phyloP scores from a whole-genome alignment of 1,284 basidiomycete species.

The Sanghuangporus baumii region DNA sequence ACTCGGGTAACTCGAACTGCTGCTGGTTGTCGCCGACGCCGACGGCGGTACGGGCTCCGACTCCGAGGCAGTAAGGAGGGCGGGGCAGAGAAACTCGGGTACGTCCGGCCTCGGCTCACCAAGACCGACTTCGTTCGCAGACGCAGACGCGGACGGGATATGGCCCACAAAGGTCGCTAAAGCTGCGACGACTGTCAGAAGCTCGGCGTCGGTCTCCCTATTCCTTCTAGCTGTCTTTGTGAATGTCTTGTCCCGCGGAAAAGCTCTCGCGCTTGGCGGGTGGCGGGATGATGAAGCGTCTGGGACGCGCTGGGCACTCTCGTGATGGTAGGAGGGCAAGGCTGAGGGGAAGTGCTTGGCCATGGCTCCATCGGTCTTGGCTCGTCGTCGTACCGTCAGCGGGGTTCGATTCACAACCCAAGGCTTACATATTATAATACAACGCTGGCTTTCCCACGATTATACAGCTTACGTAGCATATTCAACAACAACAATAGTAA shows the following conservation, averaged over 20 bases:
- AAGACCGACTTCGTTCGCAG: too few relatives aligned
- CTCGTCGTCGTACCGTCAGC: not conserved
- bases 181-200: constrained; percentile 8
- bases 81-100: constrained; percentile 15
- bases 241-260: not conserved
- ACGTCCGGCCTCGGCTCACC: not conserved
- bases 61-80: not conserved
- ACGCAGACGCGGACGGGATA: not conserved
- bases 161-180: not conserved
- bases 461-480: not conserved
- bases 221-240: too few relatives aligned
- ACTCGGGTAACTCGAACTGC: not conserved
- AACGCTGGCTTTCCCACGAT: not conserved
- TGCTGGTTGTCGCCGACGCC: not conserved
- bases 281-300: not conserved
- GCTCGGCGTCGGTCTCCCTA: too few relatives aligned
- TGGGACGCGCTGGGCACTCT: not conserved
- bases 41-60: not conserved
- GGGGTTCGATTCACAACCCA: not conserved
- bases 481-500: too few relatives aligned
- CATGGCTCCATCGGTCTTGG: not conserved
- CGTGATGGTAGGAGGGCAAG: not conserved
- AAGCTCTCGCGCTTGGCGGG: not conserved
- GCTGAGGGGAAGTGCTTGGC: not conserved
- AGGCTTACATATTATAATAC: too few relatives aligned